A percentile compares a stretch with the other conserved stretches of the same genome.
These are phyloP conservation scores for Globisporangium middletonii DNA, from an alignment of 352 stramenopile species.

Conservation along the genomic window DNA sequence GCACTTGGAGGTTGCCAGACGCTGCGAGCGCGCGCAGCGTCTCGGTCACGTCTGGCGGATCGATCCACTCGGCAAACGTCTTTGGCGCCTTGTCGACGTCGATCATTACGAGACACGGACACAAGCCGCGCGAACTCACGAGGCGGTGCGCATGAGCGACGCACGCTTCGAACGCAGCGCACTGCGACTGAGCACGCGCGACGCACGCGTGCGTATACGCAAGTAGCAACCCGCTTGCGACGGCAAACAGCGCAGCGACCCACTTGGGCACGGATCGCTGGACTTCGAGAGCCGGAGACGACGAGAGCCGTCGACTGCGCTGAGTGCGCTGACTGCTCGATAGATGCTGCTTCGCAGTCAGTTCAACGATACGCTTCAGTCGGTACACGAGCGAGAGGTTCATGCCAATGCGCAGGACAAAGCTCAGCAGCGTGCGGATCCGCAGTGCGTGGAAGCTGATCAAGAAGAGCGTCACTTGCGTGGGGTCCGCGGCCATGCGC, in stretches of 20 bases:
- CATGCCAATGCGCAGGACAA: constrained; percentile 26
- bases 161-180: constrained; percentile 15
- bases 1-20: constrained; percentile 24
- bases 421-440: constrained; percentile 15
- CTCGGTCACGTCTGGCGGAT: constrained; percentile 20
- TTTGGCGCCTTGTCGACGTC: constrained; percentile 24
- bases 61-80: constrained; percentile 26
- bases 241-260: constrained; percentile 8
- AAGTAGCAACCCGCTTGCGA: constrained; percentile 8
- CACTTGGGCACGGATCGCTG: constrained; percentile 10
- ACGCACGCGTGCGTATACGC: constrained; percentile 9
- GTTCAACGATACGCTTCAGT: constrained; percentile 23
- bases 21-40: constrained; percentile 14
- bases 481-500: constrained; percentile 20
- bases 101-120: constrained; percentile 28
- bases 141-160: constrained; percentile 20
- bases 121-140: constrained; percentile 1
- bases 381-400: constrained; percentile 31
- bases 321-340: not conserved
- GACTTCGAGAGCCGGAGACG: not conserved
- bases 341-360: not conserved
- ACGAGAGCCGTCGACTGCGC: not conserved
- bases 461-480: constrained; percentile 22
- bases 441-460: constrained; percentile 25
- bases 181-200: constrained; percentile 5